Conservation (phyloP, 1,284 basidiomycete species). For the Tremellales sp. region DNA sequence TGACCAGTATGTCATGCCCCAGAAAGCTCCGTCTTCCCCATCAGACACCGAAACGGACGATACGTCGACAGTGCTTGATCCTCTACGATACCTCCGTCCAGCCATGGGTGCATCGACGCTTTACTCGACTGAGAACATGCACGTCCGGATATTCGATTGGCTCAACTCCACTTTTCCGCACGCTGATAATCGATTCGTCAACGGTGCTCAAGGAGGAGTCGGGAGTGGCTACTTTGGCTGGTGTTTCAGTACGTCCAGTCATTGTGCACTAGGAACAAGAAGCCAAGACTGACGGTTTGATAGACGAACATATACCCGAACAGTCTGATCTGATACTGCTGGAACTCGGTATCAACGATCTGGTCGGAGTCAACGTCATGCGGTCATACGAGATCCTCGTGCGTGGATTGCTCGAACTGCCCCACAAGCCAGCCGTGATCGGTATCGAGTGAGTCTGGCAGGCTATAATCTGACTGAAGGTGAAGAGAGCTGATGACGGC, state of each 20-base stretch:
- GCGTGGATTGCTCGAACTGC: conserved; percentile 35
- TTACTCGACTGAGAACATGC: conserved; percentile 45
- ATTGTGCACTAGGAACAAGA: neutral
- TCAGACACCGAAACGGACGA: neutral
- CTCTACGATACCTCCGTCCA: neutral
- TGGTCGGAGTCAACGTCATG: conserved; percentile 28
- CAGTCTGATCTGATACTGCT: conserved; percentile 40
- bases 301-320: conserved; percentile 43
- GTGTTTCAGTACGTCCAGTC: conserved; percentile 39
- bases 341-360: conserved; percentile 44
- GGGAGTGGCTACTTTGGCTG: conserved; percentile 44
- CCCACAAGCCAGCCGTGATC: conserved; percentile 39
- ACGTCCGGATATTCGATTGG: conserved; percentile 42
- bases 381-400: conserved; percentile 41
- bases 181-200: conserved; percentile 29
- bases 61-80: neutral
- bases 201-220: conserved; percentile 45
- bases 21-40: neutral
- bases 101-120: conserved; percentile 31
- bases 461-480: neutral
- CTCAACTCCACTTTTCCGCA: conserved; percentile 41
- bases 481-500: neutral
- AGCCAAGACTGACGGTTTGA: neutral
- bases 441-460: conserved; percentile 38
- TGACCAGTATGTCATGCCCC: neutral